Evolutionary conservation across 2,329 filamentous ascomycete genomes (phyloP).

Genomic region (Davidsoniella neocaledoniae): DNA sequence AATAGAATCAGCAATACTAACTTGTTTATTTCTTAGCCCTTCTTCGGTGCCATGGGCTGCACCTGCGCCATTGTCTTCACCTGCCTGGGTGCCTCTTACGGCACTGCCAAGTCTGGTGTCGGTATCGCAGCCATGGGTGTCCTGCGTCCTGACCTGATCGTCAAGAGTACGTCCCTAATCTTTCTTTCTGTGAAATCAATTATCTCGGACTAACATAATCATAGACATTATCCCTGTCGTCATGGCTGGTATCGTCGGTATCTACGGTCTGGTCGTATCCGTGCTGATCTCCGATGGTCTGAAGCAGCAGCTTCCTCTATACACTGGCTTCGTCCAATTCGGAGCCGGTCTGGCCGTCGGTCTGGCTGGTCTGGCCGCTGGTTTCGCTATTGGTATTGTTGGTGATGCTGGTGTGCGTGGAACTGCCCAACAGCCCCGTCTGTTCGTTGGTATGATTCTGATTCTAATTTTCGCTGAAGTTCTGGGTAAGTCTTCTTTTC

Average conservation of each 20-base stretch:
- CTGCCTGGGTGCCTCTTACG: slow-evolving; percentile 91
- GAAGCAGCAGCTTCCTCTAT: slow-evolving; percentile 54
- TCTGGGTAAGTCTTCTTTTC: slow-evolving; percentile 49
- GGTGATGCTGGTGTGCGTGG: slow-evolving; percentile 79
- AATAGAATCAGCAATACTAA: slow-evolving; percentile 19
- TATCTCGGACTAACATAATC: background rate
- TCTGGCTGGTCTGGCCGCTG: slow-evolving; percentile 67
- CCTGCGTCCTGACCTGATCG: slow-evolving; percentile 89
- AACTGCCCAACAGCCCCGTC: slow-evolving; percentile 66
- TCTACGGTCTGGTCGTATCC: slow-evolving; percentile 82
- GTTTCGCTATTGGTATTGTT: slow-evolving; percentile 75
- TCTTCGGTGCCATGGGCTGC: slow-evolving; percentile 97
- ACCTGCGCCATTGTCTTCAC: slow-evolving; percentile 94
- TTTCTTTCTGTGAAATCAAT: background rate
- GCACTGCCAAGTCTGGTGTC: slow-evolving; percentile 97
- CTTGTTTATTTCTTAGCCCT: slow-evolving; percentile 35
- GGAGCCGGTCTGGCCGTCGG: slow-evolving; percentile 70
- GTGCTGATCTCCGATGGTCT: slow-evolving; percentile 73
- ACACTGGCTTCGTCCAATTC: slow-evolving; percentile 72
- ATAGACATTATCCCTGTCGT: slow-evolving; percentile 97
- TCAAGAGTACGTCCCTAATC: slow-evolving; percentile 65
- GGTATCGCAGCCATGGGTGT: slow-evolving; percentile 98
- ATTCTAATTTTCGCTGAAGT: slow-evolving; percentile 99
- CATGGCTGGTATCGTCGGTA: slow-evolving; percentile 99
- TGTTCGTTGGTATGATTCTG: slow-evolving; percentile 95